Evolutionary conservation across 768 basidiomycete genomes (phyloP), one percentile per base, ranked within the genome.

Genomic region (Suillus ampliporus): DNA sequence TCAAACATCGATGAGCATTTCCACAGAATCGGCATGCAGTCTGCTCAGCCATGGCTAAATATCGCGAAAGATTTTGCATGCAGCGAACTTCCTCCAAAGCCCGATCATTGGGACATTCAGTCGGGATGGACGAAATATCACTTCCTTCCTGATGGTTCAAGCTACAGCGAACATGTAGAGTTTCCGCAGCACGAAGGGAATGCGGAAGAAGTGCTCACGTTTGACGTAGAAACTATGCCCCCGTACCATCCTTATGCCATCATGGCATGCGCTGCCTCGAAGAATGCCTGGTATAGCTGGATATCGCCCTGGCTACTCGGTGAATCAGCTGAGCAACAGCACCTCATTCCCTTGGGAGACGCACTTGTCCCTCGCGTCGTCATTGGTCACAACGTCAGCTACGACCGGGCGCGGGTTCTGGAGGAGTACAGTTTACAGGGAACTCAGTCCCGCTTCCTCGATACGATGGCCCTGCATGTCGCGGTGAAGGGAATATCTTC

Each of bases 191-290:
- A 89, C 58, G 79, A 86, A 44, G 88, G 87, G 3, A 80, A 83
- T 63, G 77, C 85, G 1, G 93, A 94, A 71, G 78, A 87, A 47
- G 82, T 91, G 82, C 84, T 99, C 65, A 84, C 87, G 11, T 97
- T 99, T 69, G 97, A 99, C 73, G 92, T 99, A 60, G 96, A 99
- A 77, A 95, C 93, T 0, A 84, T 99, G 83, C 92, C 92, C 1
- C 85, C 86, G 31, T 86, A 92, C 71, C 85, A 91, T 54, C 88
- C 89, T 2, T 94, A 87, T 71, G 85, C 97, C 14, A 79, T 98
- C 71, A 90, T 99, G 81, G 96, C 97, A 1, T 90, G 89, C 63
- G 96, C 96, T 4, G 92, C 86, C 2, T 89, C 94, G 5, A 81
- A 84, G 26, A 87, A 87, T 54, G 90, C 88, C 1, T 99, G 97